Evolutionary conservation across 768 basidiomycete genomes (phyloP), one percentile per base, ranked within the genome.

Genomic region (Leucosporidium creatinivorum): DNA sequence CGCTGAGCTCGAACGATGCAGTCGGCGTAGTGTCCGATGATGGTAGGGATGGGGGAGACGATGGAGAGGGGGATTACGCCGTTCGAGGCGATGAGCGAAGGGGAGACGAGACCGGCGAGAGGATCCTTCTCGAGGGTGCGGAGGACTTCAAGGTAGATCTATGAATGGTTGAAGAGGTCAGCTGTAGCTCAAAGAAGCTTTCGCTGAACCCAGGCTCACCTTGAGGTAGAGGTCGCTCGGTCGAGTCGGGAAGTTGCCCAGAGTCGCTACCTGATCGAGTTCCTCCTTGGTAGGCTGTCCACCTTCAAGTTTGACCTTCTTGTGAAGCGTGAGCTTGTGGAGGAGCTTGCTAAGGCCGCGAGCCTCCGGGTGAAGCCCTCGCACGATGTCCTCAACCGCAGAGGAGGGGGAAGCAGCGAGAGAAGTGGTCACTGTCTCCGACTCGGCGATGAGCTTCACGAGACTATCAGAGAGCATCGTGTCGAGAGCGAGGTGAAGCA

Each of bases 21-120:
- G n/a, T 84, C 82, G 23, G 82, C 80, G 77, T 86, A 85, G 73
- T 88, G 87, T 59, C 82, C 81, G 81, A 87, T 86, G 68, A 87
- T 87, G 73, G 87, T 87, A 0, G 87, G 85, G 58, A 87, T 85
- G 56, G 81, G 83, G 13, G 85, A 85, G 73, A 86, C 79, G 70
- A 87, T 82, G 6, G 83, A 79, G 44, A 86, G 78, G 17, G 85
- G 86, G 33, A 86, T 81, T 23, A 85, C 84, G 17, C 85, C 85
- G 19, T 82, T 83, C 15, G 81, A 80, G 1, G 82, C 87, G 55
- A 87, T 77, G 28, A 88, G 78, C 18, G 84, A 80, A 0, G 86
- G 86, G 2, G 86, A 84, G 58, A 83, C 82, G 62, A 86, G 77
- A 15, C 83, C 83, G 3, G 81, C 81, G 67, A 84, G 78, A 3